Percentiles rank a stretch among this genome's conserved stretches.
These are phyloP conservation scores for Mycosphaerella arachidis DNA, from an alignment of 2,329 filamentous ascomycete genomes.

Conservation along the genomic window DNA sequence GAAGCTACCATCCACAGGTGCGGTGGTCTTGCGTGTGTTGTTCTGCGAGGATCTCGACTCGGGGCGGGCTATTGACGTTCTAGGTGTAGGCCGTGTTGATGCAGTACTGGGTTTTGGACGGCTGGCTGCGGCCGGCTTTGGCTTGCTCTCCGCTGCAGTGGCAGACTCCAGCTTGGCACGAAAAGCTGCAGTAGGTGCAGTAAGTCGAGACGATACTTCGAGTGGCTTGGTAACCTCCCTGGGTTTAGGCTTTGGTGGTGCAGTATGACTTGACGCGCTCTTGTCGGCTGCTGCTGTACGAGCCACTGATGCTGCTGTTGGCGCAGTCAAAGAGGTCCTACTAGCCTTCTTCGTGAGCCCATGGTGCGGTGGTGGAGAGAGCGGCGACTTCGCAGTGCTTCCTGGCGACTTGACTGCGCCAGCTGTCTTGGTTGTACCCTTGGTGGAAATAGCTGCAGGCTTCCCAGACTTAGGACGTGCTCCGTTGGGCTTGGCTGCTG, in stretches of 20 bases:
- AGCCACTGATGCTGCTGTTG: constrained; percentile 33
- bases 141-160: constrained; percentile 22
- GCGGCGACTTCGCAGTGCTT: constrained; percentile 5
- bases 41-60: constrained; percentile 44
- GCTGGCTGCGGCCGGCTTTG: constrained; percentile 28
- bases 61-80: constrained; percentile 42
- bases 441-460: constrained; percentile 16
- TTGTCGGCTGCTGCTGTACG: constrained; percentile 17
- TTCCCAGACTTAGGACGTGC: constrained; percentile 13
- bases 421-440: constrained; percentile 10
- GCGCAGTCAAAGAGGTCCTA: constrained; percentile 32
- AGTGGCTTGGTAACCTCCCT: constrained; percentile 60
- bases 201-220: constrained; percentile 62
- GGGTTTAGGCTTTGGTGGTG: constrained; percentile 4
- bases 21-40: constrained; percentile 38
- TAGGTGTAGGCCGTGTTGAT: constrained; percentile 32
- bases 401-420: constrained; percentile 15
- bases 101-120: constrained; percentile 26
- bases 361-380: constrained; percentile 8
- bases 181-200: constrained; percentile 66
- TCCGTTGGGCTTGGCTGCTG: constrained; percentile 13
- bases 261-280: constrained; percentile 17
- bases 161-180: constrained; percentile 61
- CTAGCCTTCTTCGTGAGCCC: constrained; percentile 27
- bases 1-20: constrained; percentile 64